Evolutionary conservation across 1,284 basidiomycete genomes (phyloP).

Genomic region (Exobasidium rhododendri): DNA sequence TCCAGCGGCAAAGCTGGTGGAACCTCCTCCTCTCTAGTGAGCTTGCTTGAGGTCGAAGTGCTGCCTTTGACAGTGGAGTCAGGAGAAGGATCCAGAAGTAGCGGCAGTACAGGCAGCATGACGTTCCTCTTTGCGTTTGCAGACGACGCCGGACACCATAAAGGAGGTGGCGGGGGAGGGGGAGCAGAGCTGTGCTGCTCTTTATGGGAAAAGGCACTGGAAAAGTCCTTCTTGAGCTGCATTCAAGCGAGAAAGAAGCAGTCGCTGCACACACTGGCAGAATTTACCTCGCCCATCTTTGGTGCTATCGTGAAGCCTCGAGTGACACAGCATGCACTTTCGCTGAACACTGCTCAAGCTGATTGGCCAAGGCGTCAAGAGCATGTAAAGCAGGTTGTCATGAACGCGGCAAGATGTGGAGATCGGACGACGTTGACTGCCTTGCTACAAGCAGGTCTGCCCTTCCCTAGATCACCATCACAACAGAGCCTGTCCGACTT

Average conservation of each 20-base stretch:
- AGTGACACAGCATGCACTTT: background rate
- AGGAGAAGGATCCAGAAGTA: background rate
- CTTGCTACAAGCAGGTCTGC: constrained; percentile 20
- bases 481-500: constrained; percentile 21
- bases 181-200: constrained; percentile 3
- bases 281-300: background rate
- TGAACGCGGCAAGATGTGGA: constrained; percentile 18
- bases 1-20: no score
- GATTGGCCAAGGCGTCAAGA: constrained; percentile 20
- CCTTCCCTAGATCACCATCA: constrained; percentile 22
- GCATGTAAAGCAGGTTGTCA: constrained; percentile 19
- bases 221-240: constrained; percentile 12
- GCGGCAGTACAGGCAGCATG: background rate
- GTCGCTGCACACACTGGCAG: background rate
- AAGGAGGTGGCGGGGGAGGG: background rate
- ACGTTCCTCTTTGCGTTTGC: constrained; percentile 1
- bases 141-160: background rate
- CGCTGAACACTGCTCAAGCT: constrained; percentile 18
- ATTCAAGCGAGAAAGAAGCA: constrained; percentile 5
- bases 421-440: constrained; percentile 17
- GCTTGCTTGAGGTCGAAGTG: background rate
- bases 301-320: background rate
- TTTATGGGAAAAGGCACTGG: constrained; percentile 15
- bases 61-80: background rate
- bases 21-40: background rate